Base-by-base conservation (phyloP, 805 yeast genomes). In the Wickerhamomyces mucosus region DNA sequence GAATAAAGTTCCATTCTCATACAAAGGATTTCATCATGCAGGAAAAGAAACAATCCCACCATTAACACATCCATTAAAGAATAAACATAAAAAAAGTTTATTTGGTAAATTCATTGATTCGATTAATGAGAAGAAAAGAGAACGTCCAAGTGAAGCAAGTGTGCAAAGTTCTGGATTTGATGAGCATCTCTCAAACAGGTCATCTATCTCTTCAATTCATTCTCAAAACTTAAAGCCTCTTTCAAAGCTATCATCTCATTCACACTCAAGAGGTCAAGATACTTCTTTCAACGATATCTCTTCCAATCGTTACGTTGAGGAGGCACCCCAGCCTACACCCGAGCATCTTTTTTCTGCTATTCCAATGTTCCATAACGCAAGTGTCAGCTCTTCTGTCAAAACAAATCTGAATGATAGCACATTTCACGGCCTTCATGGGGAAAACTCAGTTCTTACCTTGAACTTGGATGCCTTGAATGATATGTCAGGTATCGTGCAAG, bases 31-130 rank as follows among this genome's bases (percentile, higher is more conserved):
- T 41, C 55, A 54, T 25, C 46, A 49, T 9, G 32, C 42, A 16
- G 46, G 38, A 20, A 41, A 40, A 14, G 50, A 51, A 15, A 58
- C 59, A 13, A 47, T 61, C 3, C 73, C 75, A 1, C 74, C 75
- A 4, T 55, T 66, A 27, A 40, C 53, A 15, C 67, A 61, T n/a
- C 74, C 74, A 1, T 62, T 69, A 18, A 67, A 66, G 38, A 73
- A 73, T 0, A 55, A 38, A 27, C 33, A 38, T 3, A 49, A 42
- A 31, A 46, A 31, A 24, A 36, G 47, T 12, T 32, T 46, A 7
- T 47, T 49, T 28, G 55, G 53, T 2, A 50, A 49, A 32, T 48
- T 51, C 30, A 49, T 49, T 25, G 40, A 36, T 14, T 43, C 54
- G 3, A 45, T 42, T 9, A 38, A 48, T 21, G 51, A 46, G 5